Conservation (phyloP, 257 asterid genomes). For the Haberlea rhodopensis region DNA sequence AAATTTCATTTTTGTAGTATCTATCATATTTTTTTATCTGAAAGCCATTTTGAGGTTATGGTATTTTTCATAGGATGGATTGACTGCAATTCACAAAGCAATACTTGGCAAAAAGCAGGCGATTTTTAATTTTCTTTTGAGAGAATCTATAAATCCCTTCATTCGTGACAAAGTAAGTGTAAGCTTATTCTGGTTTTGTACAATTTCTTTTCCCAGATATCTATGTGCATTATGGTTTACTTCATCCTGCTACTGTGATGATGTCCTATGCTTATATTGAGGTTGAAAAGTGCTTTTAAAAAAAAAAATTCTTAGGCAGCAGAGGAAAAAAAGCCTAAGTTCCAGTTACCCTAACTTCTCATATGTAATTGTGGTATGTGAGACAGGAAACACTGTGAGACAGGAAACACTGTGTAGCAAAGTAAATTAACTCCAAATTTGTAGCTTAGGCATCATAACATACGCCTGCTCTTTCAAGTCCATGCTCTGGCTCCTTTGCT, state of each 20-base stretch:
- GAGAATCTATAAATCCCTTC: constrained; percentile 86
- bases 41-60: constrained; percentile 7
- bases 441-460: neutral
- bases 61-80: constrained; percentile 57
- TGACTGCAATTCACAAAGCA: constrained; percentile 44
- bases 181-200: constrained; percentile 16
- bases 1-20: constrained; percentile 6
- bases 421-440: neutral
- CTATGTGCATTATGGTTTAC: constrained; percentile 11
- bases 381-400: no score
- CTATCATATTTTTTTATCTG: constrained; percentile 3
- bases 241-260: constrained; percentile 9
- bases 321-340: neutral
- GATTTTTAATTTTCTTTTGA: constrained; percentile 71
- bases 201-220: constrained; percentile 6
- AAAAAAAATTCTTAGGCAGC: neutral
- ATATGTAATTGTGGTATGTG: no score
- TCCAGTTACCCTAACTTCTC: neutral
- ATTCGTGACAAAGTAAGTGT: constrained; percentile 65
- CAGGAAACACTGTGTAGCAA: no score
- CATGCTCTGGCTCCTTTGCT: neutral
- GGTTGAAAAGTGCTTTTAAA: neutral
- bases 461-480: neutral
- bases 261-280: constrained; percentile 6
- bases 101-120: constrained; percentile 88